A percentile compares a stretch with the other conserved stretches of the same genome.
These are phyloP conservation scores for Starmerella geochares DNA, from an alignment of 805 yeast genomes.

Conservation along the genomic window DNA sequence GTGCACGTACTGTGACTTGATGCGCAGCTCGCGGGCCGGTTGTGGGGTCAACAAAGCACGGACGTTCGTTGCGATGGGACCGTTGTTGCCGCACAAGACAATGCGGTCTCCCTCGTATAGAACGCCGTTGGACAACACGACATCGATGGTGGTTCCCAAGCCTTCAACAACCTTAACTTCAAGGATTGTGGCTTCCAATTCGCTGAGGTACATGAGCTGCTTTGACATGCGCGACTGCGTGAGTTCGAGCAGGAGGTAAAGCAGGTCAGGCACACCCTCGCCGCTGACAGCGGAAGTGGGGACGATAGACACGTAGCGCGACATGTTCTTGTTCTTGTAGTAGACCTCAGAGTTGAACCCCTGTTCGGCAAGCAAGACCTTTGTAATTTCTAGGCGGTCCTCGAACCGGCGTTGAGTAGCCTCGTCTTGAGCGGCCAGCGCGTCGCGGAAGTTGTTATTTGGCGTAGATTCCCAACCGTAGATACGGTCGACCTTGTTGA, in stretches of 20 bases:
- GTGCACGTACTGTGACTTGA: constrained; percentile 93
- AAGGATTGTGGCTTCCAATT: constrained; percentile 88
- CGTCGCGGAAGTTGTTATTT: constrained; percentile 92
- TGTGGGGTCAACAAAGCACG: constrained; percentile 96
- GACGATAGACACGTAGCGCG: constrained; percentile 89
- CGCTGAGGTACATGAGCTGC: constrained; percentile 89
- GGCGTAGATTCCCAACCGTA: constrained; percentile 89
- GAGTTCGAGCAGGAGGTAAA: constrained; percentile 87
- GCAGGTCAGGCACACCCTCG: constrained; percentile 98
- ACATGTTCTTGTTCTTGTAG: constrained; percentile 85
- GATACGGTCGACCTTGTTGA: constrained; percentile 94
- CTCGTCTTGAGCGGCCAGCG: constrained; percentile 67
- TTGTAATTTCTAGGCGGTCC: constrained; percentile 72
- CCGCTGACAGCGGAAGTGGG: constrained; percentile 99
- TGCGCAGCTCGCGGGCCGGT: constrained; percentile 88
- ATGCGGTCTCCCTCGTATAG: constrained; percentile 90
- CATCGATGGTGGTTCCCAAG: constrained; percentile 97
- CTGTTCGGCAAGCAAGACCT: constrained; percentile 90
- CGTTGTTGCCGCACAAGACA: constrained; percentile 94
- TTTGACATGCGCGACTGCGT: constrained; percentile 98
- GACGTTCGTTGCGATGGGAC: constrained; percentile 93
- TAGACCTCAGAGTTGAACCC: constrained; percentile 96
- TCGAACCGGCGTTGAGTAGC: constrained; percentile 89
- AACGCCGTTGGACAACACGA: constrained; percentile 91
- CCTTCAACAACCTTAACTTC: constrained; percentile 98